phyloP scores from a whole-genome alignment of 1,284 basidiomycete genomes.

The Spongispora temasekensis region DNA sequence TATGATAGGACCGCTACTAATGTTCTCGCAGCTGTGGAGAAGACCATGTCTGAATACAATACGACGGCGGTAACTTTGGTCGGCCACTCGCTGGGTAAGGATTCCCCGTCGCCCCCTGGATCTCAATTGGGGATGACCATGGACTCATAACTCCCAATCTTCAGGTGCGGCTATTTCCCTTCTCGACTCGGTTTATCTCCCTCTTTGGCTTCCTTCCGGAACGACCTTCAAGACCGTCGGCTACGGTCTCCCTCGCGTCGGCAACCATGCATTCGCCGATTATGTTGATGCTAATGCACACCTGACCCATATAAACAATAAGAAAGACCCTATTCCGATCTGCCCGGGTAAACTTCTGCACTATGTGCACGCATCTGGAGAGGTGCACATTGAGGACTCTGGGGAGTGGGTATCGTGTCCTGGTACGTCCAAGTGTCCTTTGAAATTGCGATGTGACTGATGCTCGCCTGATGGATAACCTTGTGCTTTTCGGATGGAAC shows the following conservation, averaged over 20 bases:
- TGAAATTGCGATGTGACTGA: background rate
- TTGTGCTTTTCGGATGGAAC: background rate
- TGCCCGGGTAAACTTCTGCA: conserved; percentile 52
- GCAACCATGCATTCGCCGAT: conserved; percentile 62
- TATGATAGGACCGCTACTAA: conserved; percentile 46
- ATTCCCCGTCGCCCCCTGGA: background rate
- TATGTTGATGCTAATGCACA: conserved; percentile 52
- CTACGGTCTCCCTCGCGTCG: conserved; percentile 67
- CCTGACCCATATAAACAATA: conserved; percentile 55
- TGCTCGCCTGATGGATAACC: background rate
- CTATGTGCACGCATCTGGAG: conserved; percentile 57
- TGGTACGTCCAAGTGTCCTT: conserved; percentile 28
- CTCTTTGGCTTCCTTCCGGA: conserved; percentile 37
- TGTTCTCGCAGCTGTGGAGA: conserved; percentile 53
- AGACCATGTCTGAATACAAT: conserved; percentile 41
- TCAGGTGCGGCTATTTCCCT: conserved; percentile 54
- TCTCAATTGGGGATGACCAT: background rate
- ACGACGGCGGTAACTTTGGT: conserved; percentile 49
- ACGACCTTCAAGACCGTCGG: conserved; percentile 39
- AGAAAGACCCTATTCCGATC: conserved; percentile 51
- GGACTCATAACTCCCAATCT: background rate
- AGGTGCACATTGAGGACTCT: conserved; percentile 55
- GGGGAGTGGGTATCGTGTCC: conserved; percentile 50
- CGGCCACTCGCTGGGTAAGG: conserved; percentile 57
- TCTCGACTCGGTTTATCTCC: conserved; percentile 47